Percentiles rank a stretch among this genome's conserved stretches.
These are phyloP conservation scores for Luffa aegyptiaca DNA, from an alignment of 306 rosid genomes.

Conservation along the genomic window DNA sequence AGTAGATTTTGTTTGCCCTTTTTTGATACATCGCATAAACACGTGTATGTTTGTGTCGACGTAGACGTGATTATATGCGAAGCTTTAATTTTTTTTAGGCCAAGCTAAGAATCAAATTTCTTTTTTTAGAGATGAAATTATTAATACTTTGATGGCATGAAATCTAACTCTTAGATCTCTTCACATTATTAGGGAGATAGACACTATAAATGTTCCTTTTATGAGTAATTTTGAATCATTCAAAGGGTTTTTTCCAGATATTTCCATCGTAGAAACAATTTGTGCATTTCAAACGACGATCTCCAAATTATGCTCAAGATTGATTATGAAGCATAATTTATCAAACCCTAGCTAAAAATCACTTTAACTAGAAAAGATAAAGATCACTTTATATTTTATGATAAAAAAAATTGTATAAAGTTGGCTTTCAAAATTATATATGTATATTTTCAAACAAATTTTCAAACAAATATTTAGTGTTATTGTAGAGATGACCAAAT, in stretches of 20 bases:
- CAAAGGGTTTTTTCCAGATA: background rate
- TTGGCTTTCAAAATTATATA: background rate
- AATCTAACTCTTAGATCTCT: background rate
- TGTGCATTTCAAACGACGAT: background rate
- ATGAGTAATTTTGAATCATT: background rate
- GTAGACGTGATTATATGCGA: background rate
- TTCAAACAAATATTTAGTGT: background rate
- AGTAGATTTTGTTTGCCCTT: background rate
- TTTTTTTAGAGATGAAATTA: background rate
- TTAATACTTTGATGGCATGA: background rate
- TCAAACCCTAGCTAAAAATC: background rate
- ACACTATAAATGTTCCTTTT: background rate
- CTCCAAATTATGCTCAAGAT: background rate
- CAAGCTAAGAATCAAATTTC: background rate
- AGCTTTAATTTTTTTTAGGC: background rate
- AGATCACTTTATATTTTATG: background rate
- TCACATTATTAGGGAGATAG: background rate
- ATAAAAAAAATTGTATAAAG: background rate
- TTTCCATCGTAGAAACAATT: background rate
- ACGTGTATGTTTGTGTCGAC: background rate
- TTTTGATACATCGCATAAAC: background rate
- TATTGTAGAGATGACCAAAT: background rate
- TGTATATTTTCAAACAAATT: background rate
- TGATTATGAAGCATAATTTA: background rate
- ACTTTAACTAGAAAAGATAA: background rate